A percentile compares a stretch with the other conserved stretches of the same genome.
Conservation (phyloP, 441 rosid species). For the Erodium moschatum region DNA sequence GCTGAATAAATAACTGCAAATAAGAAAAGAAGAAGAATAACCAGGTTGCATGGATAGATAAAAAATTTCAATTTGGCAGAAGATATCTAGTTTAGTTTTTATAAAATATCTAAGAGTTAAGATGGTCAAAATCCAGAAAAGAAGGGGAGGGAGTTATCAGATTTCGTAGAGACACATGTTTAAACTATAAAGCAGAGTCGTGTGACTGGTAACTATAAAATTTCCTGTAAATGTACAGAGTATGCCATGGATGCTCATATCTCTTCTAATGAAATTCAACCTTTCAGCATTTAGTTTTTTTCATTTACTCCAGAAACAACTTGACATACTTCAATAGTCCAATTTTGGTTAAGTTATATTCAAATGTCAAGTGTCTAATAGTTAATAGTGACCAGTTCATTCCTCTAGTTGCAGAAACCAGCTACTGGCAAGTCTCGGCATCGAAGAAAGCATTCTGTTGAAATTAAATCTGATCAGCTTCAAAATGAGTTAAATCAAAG, state of each 20-base stretch:
- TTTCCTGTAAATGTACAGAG: neutral
- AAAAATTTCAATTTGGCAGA: no score
- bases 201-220: neutral
- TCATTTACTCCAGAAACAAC: neutral
- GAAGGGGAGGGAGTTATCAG: neutral
- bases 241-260: constrained; percentile 3
- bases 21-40: neutral
- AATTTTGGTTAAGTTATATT: neutral
- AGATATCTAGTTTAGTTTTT: no score
- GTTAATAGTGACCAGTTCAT: neutral
- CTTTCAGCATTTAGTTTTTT: neutral
- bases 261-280: neutral
- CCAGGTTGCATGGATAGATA: no score
- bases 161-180: neutral
- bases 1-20: neutral
- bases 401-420: constrained; percentile 33
- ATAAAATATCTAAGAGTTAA: no score
- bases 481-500: constrained; percentile 43
- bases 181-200: neutral
- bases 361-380: neutral
- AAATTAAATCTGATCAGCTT: constrained; percentile 42
- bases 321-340: neutral
- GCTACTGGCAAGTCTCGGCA: constrained; percentile 46
- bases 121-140: neutral
- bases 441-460: constrained; percentile 52